phyloP scores from a whole-genome alignment of 257 asterid genomes.

The Marsdenia floribunda region DNA sequence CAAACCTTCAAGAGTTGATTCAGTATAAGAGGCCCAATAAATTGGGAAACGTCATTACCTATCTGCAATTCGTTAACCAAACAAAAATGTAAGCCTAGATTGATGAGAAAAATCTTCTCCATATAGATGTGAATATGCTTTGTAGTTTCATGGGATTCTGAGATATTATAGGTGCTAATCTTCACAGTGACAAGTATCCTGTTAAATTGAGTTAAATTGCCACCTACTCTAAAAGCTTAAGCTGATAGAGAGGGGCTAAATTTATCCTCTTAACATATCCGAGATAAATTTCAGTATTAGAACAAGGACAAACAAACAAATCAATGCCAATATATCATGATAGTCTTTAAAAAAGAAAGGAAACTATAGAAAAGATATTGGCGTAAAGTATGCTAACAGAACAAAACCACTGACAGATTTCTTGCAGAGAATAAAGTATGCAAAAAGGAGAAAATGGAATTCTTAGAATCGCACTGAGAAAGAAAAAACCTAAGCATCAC shows the following conservation, averaged over 20 bases:
- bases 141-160: neutral
- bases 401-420: too few species aligned
- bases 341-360: too few species aligned
- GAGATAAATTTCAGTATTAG: neutral
- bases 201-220: too few species aligned
- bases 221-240: too few species aligned
- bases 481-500: too few species aligned
- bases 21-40: conserved; percentile 82
- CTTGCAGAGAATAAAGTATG: too few species aligned
- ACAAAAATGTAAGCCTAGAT: neutral
- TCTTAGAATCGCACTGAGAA: too few species aligned
- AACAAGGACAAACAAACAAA: neutral
- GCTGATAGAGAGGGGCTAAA: too few species aligned
- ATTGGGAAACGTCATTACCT: conserved; percentile 76
- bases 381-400: too few species aligned
- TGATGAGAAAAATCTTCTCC: neutral
- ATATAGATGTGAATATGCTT: neutral
- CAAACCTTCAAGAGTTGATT: conserved; percentile 72
- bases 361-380: too few species aligned
- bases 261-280: too few species aligned
- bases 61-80: conserved; percentile 50
- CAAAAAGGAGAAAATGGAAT: too few species aligned
- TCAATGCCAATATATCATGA: neutral
- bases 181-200: neutral
- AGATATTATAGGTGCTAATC: neutral